phyloP scores from a whole-genome alignment of 345 rosid genomes.

The Sisymbrium irio region DNA sequence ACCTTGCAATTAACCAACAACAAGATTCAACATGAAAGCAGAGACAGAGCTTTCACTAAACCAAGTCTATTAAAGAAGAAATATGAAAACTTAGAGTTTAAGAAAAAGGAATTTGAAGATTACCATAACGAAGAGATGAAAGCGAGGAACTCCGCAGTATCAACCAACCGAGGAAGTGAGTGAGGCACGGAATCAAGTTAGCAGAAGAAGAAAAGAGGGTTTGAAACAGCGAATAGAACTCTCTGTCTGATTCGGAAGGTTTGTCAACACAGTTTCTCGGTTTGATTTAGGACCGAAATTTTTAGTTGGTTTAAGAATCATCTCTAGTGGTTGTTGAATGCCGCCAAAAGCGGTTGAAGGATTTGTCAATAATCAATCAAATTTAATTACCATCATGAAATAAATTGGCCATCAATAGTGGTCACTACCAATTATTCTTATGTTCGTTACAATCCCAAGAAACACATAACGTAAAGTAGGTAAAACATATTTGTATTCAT shows the following conservation, averaged over 20 bases:
- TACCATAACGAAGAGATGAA: constrained; percentile 7
- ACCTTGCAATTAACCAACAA: constrained; percentile 41
- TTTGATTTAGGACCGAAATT: background rate
- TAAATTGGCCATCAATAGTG: no score
- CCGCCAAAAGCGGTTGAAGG: no score
- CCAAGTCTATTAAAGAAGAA: background rate
- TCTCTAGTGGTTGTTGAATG: no score
- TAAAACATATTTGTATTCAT: background rate
- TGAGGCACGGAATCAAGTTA: background rate
- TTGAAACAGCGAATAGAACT: background rate
- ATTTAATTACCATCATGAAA: no score
- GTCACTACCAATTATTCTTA: no score
- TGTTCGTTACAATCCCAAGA: no score
- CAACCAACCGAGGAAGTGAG: background rate
- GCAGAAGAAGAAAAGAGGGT: background rate
- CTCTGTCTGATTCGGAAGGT: background rate
- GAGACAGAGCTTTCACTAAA: constrained; percentile 7
- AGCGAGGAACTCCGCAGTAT: background rate
- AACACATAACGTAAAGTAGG: no score
- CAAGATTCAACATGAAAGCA: background rate
- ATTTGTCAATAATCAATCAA: no score
- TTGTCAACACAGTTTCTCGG: background rate
- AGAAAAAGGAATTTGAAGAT: background rate
- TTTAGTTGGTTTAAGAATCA: background rate
- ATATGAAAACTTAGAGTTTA: background rate